Evolutionary conservation across 176 grass and related monocot genomes (phyloP).

Genomic region (Sorghum bicolor): DNA sequence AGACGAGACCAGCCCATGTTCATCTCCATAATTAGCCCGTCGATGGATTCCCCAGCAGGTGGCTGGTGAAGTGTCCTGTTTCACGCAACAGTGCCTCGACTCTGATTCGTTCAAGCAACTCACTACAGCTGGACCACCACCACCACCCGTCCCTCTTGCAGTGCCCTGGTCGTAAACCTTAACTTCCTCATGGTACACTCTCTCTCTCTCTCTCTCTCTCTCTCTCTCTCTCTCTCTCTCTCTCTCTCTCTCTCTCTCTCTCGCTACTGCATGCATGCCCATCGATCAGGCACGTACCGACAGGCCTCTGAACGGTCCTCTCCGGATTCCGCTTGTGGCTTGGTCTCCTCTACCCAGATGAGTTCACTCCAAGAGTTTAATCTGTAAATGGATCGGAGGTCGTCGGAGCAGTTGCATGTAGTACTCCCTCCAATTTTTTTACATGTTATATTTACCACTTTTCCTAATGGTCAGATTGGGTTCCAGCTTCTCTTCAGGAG

Average conservation of each 20-base stretch:
- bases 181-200: constrained; percentile 35
- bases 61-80: constrained; percentile 35
- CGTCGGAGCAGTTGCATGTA: no score
- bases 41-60: constrained; percentile 23
- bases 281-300: constrained; percentile 4
- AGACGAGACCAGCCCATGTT: constrained; percentile 43
- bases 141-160: background rate
- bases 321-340: constrained; percentile 36
- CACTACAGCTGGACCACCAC: constrained; percentile 29
- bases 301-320: constrained; percentile 40
- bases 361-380: background rate
- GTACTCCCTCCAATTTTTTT: no score
- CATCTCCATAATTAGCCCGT: constrained; percentile 37
- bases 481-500: no score
- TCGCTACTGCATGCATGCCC: background rate
- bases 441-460: no score
- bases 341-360: background rate
- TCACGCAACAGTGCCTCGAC: constrained; percentile 29
- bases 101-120: constrained; percentile 25
- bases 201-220: background rate
- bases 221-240: background rate
- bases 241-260: background rate
- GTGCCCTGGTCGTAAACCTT: constrained; percentile 28
- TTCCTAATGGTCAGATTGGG: no score
- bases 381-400: no score